Percentiles rank a stretch among this genome's conserved stretches.
Evolutionary conservation across 495 filamentous ascomycete genomes (phyloP).

Genomic region (Terfezia boudieri): DNA sequence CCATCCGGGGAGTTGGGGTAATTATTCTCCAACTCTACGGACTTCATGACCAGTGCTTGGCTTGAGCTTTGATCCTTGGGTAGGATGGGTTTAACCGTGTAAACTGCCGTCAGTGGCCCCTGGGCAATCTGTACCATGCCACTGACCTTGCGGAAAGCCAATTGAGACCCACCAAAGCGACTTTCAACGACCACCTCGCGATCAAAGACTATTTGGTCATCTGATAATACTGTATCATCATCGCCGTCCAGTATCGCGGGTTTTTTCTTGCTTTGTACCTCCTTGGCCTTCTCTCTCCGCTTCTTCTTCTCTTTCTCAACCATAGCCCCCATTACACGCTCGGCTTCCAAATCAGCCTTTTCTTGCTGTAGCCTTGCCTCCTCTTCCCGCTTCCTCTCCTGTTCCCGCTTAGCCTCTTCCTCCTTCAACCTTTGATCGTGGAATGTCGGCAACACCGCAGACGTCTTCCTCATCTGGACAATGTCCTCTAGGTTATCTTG

Average conservation of each 20-base stretch:
- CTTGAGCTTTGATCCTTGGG: conserved; percentile 21
- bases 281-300: conserved; percentile 18
- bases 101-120: conserved; percentile 36
- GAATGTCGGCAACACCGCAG: conserved; percentile 35
- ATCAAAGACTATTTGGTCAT: conserved; percentile 44
- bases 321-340: conserved; percentile 49
- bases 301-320: conserved; percentile 30
- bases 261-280: conserved; percentile 21
- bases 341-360: conserved; percentile 41
- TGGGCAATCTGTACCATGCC: conserved; percentile 35
- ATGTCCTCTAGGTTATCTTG: conserved; percentile 79
- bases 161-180: conserved; percentile 26
- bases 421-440: conserved; percentile 29
- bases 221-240: conserved; percentile 6
- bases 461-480: conserved; percentile 40
- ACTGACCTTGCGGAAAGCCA: conserved; percentile 41
- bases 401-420: conserved; percentile 30
- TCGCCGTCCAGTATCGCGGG: conserved; percentile 10
- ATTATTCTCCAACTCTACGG: conserved; percentile 33
- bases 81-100: conserved; percentile 43
- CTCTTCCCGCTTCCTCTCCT: conserved; percentile 26
- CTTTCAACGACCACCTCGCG: conserved; percentile 39
- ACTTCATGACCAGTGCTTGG: conserved; percentile 48
- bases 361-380: conserved; percentile 25
- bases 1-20: conserved; percentile 31